Base-by-base conservation (phyloP, 2,329 filamentous ascomycete genomes). In the Harringtonia aguacate region DNA sequence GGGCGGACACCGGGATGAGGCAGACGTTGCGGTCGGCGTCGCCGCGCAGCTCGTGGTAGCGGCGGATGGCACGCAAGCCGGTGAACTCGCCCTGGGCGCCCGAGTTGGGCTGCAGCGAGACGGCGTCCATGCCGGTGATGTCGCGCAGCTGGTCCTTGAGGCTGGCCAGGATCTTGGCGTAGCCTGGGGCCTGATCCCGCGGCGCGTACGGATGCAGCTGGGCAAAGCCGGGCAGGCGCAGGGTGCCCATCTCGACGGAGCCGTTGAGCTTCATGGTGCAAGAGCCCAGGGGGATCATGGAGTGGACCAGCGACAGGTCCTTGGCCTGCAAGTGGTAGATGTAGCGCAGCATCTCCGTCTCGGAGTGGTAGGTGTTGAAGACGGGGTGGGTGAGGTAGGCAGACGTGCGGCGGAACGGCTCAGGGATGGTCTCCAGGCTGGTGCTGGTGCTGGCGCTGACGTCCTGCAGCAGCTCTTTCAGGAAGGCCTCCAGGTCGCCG, bases 241-340 rank as follows among this genome's bases (percentile, higher is more conserved):
- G 74, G 8, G 89, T 84, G 15, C 85, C 75, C 90, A 97, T 95
- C 67, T 95, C 87, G 1, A 86, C 86, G 4, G 89, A 92, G 35
- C 84, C 86, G 61, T 95, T 95, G 43, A 95, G 79, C 72, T 97
- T 97, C 90, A 97, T 97, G 14, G 90, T 97, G 70, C 90, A 97
- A 1, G 90, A 95, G 18, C 90, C 90, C 1, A 97, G 76, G 3
- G 90, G 88, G 48, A 97, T 97, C 90, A 97, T 97, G 15, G 89
- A 95, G 66, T 97, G 90, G 3, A 89, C 86, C 6, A 95, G 73
- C 2, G 90, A 95, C 14, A 97, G 69, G 59, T 97, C 90, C 69
- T 94, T 95, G 41, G 88, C 94, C 61, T 94, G 84, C 6, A 97
- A 72, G 59, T 95, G 86, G 59, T 90, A 75, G 55, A 97, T 95